Evolutionary conservation across 805 yeast species (phyloP).

Genomic region (Metschnikowia baotianmanensis): DNA sequence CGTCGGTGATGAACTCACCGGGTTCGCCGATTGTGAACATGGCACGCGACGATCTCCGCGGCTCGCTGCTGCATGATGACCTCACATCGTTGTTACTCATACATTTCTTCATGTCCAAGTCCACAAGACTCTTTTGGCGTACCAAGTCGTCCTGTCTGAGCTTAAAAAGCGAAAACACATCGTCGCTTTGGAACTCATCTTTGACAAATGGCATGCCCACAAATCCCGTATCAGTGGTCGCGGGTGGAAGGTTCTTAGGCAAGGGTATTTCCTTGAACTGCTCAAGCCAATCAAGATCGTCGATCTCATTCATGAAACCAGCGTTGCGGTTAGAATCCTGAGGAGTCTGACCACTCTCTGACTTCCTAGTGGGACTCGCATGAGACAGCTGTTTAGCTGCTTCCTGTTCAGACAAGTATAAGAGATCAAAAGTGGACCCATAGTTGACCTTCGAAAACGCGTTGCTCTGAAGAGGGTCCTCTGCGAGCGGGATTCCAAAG

Average conservation of each 20-base stretch:
- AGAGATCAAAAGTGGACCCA: constrained; percentile 15
- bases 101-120: too few species aligned
- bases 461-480: constrained; percentile 5
- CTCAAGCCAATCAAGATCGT: constrained; percentile 59
- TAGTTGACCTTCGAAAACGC: constrained; percentile 2
- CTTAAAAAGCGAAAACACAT: constrained; percentile 60
- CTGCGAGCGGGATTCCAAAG: constrained; percentile 24
- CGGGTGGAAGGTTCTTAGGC: constrained; percentile 53
- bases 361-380: background rate
- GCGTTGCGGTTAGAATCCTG: constrained; percentile 8
- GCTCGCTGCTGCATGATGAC: too few species aligned
- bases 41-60: constrained; percentile 13
- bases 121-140: constrained; percentile 34
- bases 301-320: constrained; percentile 17
- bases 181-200: constrained; percentile 31
- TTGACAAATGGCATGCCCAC: constrained; percentile 18
- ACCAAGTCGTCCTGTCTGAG: constrained; percentile 66
- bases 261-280: constrained; percentile 69
- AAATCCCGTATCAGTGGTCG: constrained; percentile 61
- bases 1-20: constrained; percentile 43
- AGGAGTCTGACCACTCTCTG: background rate
- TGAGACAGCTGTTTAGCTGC: background rate
- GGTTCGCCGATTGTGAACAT: constrained; percentile 21
- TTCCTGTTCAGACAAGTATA: constrained; percentile 7
- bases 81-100: too few species aligned